Evolutionary conservation across 2,329 filamentous ascomycete species (phyloP), one percentile per base, ranked within the genome.

Genomic region (Alternaria conjuncta): DNA sequence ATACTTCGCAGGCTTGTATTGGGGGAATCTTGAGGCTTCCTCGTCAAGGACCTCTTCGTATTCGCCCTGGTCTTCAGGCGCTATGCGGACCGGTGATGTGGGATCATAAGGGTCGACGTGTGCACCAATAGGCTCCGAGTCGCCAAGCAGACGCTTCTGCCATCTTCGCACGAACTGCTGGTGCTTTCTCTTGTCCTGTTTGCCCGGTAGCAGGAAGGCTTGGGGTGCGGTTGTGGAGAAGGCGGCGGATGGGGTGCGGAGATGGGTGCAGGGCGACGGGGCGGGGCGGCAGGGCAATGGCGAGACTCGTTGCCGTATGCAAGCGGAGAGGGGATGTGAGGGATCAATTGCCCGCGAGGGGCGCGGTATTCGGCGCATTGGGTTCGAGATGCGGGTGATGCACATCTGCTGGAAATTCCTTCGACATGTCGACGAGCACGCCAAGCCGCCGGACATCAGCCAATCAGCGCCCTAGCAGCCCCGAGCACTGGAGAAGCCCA

Each of bases 361-460:
- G 68, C 73, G 73, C 63, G 77, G 67, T 79, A 79, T 79, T 72
- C 76, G 76, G 64, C 77, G 78, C 78, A 80, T 79, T 70, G 74
- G 57, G 64, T 63, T 71, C 66, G 64, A 58, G 64, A 65, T 73
- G 68, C 60, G 67, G 65, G 63, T 61, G 70, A 67, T 68, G 69
- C 54, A 55, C 49, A 63, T 51, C 30, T 60, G 53, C 55, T 54
- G 47, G 50, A 57, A 64, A 64, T 68, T 57, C 67, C 68, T 46
- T 56, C 43, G 25, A 56, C 43, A 56, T 30, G n/a, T 30, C 25
- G 11, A 32, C 54, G 43, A 56, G 28, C 44, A 46, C 30, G 68
- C 68, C 60, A 67, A 67, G 71, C 55, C 68, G 57, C 68, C 70
- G 70, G 61, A 30, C 15, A 44, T 36, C 15, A 47, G 32, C 72